Percentiles rank a stretch among this genome's conserved stretches.
Evolutionary conservation across 2,329 filamentous ascomycete species (phyloP).

Genomic region (Verticillium nubilum): DNA sequence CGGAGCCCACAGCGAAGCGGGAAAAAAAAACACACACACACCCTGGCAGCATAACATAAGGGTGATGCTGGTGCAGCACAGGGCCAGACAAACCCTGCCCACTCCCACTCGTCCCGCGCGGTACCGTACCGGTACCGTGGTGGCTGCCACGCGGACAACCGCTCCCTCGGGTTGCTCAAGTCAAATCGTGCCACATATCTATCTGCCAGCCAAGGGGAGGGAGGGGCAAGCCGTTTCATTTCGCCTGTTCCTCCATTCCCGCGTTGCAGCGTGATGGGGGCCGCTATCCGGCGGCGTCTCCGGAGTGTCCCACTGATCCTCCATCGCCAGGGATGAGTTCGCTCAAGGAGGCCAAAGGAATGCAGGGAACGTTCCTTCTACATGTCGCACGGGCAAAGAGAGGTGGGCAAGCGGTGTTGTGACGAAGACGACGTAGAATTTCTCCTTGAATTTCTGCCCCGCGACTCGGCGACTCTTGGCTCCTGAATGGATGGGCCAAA

Average conservation of each 20-base stretch:
- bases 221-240: not conserved
- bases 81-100: not conserved
- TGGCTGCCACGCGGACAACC: slow-evolving; percentile 3
- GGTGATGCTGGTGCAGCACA: no score
- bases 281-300: no score
- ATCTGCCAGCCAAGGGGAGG: not conserved
- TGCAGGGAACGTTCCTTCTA: no score
- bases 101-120: not conserved
- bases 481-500: not conserved
- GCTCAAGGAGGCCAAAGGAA: no score
- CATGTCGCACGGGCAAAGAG: no score
- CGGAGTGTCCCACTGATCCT: no score
- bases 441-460: not conserved
- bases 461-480: not conserved
- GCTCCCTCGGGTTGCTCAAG: not conserved
- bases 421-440: no score
- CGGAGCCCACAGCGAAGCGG: not conserved
- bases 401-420: no score
- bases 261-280: not conserved
- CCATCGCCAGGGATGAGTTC: no score
- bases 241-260: not conserved
- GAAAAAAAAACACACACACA: no score
- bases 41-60: not conserved
- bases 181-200: not conserved
- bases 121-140: not conserved